Percentiles rank a stretch among this genome's conserved stretches.
Evolutionary conservation across 2,329 filamentous ascomycete genomes (phyloP).

Genomic region (Paraphaeosphaeria minitans): DNA sequence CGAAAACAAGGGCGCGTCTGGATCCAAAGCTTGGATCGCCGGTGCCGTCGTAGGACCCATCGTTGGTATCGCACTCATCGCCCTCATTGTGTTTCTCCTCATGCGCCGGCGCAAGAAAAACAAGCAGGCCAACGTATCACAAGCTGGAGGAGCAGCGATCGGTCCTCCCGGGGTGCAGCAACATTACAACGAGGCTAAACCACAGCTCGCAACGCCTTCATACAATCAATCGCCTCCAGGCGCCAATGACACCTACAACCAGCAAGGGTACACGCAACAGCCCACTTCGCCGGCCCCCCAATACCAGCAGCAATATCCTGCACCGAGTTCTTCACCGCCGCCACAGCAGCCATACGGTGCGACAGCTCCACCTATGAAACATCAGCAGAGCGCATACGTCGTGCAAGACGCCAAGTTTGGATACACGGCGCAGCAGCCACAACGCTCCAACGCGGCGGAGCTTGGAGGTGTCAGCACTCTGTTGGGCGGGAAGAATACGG

Average conservation of each 20-base stretch:
- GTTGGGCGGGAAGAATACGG: not conserved
- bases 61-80: constrained; percentile 32
- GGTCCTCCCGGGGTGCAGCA: constrained; percentile 10
- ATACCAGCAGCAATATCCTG: constrained; percentile 1
- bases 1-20: constrained; percentile 4
- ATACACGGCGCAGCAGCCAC: not conserved
- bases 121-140: constrained; percentile 11
- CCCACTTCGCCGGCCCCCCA: constrained; percentile 1
- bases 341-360: constrained; percentile 4
- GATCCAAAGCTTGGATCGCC: constrained; percentile 38
- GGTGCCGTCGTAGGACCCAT: constrained; percentile 35
- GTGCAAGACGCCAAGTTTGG: constrained; percentile 3
- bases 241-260: constrained; percentile 1
- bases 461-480: constrained; percentile 1
- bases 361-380: not conserved
- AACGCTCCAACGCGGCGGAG: constrained; percentile 1
- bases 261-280: constrained; percentile 1
- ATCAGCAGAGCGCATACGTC: constrained; percentile 2
- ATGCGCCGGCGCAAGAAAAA: constrained; percentile 29
- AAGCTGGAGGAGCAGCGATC: constrained; percentile 10
- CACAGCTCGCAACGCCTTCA: constrained; percentile 4
- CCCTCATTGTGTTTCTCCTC: constrained; percentile 28
- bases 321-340: not conserved
- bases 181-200: constrained; percentile 11
- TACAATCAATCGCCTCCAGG: constrained; percentile 4